Conservation (phyloP, 2,329 filamentous ascomycete species). For the Nothophoma quercina region DNA sequence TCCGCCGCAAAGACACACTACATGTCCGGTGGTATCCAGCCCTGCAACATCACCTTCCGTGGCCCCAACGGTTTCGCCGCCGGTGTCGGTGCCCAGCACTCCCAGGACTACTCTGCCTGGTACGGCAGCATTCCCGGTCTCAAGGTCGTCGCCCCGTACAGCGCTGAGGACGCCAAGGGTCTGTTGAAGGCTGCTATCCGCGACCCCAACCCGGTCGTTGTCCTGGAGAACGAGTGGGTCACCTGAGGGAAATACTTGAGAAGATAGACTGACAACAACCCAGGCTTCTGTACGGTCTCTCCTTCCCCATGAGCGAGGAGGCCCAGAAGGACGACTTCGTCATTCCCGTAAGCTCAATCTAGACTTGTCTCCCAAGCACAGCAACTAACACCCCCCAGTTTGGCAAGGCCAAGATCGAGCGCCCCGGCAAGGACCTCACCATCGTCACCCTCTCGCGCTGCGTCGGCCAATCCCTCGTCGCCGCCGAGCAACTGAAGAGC, state of each 20-base stretch:
- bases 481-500: conserved; percentile 90
- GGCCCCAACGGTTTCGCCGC: conserved; percentile 97
- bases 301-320: conserved; percentile 96
- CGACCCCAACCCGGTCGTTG: conserved; percentile 95
- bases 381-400: conserved; percentile 59
- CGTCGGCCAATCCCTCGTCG: conserved; percentile 88
- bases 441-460: conserved; percentile 94
- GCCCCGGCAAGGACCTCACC: conserved; percentile 92
- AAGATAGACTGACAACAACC: conserved; percentile 39
- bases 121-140: conserved; percentile 97
- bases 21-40: conserved; percentile 99
- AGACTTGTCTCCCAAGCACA: not conserved
- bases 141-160: conserved; percentile 97
- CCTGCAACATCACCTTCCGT: conserved; percentile 99
- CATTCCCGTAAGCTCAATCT: conserved; percentile 66
- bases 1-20: conserved; percentile 98
- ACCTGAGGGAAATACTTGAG: not conserved
- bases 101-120: conserved; percentile 98
- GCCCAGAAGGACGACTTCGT: conserved; percentile 97
- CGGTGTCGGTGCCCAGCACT: conserved; percentile 97
- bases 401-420: conserved; percentile 99
- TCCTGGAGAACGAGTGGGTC: conserved; percentile 60
- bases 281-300: conserved; percentile 84
- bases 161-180: conserved; percentile 97
- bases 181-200: conserved; percentile 97